These are phyloP conservation scores for Penicillium chermesinum DNA, from an alignment of 495 filamentous ascomycete genomes.

Conservation along the genomic window DNA sequence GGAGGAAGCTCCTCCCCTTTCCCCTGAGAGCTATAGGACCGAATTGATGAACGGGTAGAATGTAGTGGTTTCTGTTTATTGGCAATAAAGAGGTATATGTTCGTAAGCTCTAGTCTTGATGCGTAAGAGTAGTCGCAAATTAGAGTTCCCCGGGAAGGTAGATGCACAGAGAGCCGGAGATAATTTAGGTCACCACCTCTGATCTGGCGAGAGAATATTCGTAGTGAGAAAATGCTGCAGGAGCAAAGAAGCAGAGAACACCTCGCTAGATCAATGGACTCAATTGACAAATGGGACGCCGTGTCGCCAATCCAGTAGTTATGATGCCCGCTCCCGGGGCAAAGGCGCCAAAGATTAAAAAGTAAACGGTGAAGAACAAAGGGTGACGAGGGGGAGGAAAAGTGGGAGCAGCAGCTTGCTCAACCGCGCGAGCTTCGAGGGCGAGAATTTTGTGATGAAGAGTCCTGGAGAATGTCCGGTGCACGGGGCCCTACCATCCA, in stretches of 20 bases:
- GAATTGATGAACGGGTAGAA: neutral
- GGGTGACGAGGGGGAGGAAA: conserved; percentile 2
- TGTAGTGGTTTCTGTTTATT: neutral
- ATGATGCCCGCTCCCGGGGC: conserved; percentile 1
- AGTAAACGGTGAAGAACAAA: conserved; percentile 2
- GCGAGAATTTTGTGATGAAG: conserved; percentile 36
- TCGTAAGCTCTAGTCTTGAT: conserved; percentile 9
- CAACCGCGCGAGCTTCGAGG: conserved; percentile 32
- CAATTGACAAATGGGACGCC: conserved; percentile 13
- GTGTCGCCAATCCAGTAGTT: conserved; percentile 10
- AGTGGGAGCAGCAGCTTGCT: neutral
- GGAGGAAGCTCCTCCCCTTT: neutral
- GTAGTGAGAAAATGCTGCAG: conserved; percentile 14
- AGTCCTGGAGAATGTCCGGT: conserved; percentile 42
- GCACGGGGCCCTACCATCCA: conserved; percentile 80
- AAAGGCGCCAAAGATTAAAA: neutral
- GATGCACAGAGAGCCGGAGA: neutral
- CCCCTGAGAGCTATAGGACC: neutral
- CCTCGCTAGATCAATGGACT: conserved; percentile 14
- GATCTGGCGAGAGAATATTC: neutral
- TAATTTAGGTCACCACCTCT: neutral
- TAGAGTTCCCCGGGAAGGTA: conserved; percentile 6
- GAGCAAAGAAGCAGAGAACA: conserved; percentile 12
- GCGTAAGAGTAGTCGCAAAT: neutral
- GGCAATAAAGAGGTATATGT: conserved; percentile 10